Conservation (phyloP, 805 yeast genomes). For the Saccharomyces cerevisiae region DNA sequence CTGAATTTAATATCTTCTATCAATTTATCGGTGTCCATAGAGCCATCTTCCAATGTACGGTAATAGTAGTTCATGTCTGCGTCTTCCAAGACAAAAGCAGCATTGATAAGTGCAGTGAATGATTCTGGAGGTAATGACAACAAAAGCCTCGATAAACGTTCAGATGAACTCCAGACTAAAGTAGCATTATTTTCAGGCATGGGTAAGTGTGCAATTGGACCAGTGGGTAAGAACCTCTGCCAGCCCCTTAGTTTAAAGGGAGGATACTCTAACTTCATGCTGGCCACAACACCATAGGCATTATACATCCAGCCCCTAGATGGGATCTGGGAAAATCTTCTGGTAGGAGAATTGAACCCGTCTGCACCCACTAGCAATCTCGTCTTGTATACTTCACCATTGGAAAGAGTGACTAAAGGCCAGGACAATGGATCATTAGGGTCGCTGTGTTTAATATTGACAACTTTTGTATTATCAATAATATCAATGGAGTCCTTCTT, state of each 20-base stretch:
- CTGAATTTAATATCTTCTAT: constrained; percentile 72
- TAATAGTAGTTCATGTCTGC: constrained; percentile 71
- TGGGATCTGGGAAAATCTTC: constrained; percentile 70
- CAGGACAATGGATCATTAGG: constrained; percentile 43
- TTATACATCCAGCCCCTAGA: constrained; percentile 90
- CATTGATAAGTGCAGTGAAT: constrained; percentile 69
- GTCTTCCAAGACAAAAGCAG: constrained; percentile 72
- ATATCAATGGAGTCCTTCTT: constrained; percentile 33
- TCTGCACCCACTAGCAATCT: constrained; percentile 90
- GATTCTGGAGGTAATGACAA: constrained; percentile 49
- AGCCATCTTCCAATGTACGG: constrained; percentile 26
- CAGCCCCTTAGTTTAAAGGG: constrained; percentile 71
- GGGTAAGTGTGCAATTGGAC: constrained; percentile 89
- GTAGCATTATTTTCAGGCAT: constrained; percentile 82
- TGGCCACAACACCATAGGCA: constrained; percentile 88
- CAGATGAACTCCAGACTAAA: constrained; percentile 86
- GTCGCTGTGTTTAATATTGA: constrained; percentile 35
- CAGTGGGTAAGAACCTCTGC: constrained; percentile 87
- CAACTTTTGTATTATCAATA: constrained; percentile 61
- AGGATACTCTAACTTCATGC: constrained; percentile 65
- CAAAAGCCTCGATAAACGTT: constrained; percentile 60
- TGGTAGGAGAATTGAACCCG: constrained; percentile 89
- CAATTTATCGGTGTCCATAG: constrained; percentile 38
- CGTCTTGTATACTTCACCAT: constrained; percentile 56
- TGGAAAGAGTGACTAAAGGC: constrained; percentile 66